Evolutionary conservation across 441 rosid genomes (phyloP), one percentile per base, ranked within the genome.

Genomic region (Raphanus hybrid): DNA sequence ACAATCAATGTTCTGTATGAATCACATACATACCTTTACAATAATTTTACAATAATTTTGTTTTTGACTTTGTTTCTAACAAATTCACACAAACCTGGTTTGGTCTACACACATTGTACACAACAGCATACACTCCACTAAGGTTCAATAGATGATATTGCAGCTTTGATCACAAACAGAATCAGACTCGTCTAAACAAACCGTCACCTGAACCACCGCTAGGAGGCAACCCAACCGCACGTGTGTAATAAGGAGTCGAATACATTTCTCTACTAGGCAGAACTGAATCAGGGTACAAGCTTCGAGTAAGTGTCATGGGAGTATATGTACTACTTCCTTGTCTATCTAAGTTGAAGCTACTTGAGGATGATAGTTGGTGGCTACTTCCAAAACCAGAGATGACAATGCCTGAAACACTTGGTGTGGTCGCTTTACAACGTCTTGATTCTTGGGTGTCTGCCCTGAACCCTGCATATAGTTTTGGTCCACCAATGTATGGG

Each of bases 211-310:
- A 76, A 72, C 75, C 82, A 81, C 82, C 83, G 6, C 79, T 34
- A 54, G 82, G 88, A 67, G 85, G 84, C 26, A 67, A 61, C 74
- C 89, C 82, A 58, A 34, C 69, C 8, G 84, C 54, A 59, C 71
- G 70, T 62, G 83, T 58, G 11, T 84, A 62, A 64, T 8, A 75
- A 29, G 79, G 76, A 29, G 84, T 71, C 0, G 86, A 77, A 67
- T 75, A 75, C 81, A 72, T 88, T 75, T 85, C 91, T 27, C 71
- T 79, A 64, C 77, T 11, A 48, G 76, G 82, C 68, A 75, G 34
- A 8, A 48, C 82, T 15, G 82, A 74, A n/a, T n/a, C n/a, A n/a
- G n/a, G n/a, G n/a, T n/a, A n/a, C n/a, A n/a, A n/a, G 48, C 87
- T 86, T 45, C 58, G 77, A 64, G 70, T 68, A 6, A 74, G 67